phyloP scores from a whole-genome alignment of 768 basidiomycete genomes.

The Pleurotus ostreatus region DNA sequence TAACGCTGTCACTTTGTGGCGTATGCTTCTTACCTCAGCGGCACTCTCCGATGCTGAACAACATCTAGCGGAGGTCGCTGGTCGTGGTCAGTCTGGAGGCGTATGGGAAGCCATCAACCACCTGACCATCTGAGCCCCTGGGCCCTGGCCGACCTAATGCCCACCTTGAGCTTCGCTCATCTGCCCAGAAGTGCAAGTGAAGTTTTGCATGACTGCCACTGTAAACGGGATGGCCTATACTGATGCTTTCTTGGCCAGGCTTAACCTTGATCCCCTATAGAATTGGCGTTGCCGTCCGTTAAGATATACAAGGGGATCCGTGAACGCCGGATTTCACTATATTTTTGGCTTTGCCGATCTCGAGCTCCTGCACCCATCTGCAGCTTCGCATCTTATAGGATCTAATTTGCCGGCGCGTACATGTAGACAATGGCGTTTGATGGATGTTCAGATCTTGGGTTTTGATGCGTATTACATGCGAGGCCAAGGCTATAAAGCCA shows the following conservation, averaged over 20 bases:
- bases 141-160: no score
- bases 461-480: conserved; percentile 4
- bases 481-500: conserved; percentile 6
- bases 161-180: no score
- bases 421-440: conserved; percentile 3
- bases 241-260: background rate
- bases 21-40: no score
- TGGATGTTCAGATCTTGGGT: conserved; percentile 7
- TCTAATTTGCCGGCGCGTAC: conserved; percentile 1
- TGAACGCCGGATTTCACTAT: conserved; percentile 2
- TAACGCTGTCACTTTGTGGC: no score
- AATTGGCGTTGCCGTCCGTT: background rate
- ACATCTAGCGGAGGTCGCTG: no score
- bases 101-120: no score
- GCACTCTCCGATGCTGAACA: no score
- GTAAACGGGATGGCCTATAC: background rate
- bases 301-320: background rate
- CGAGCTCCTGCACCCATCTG: background rate
- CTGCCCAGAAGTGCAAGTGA: no score
- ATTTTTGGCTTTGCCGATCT: conserved; percentile 8
- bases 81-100: no score
- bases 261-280: conserved; percentile 1
- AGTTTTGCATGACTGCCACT: background rate
- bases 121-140: no score
- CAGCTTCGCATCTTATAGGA: background rate